These are phyloP conservation scores for Oenanthe sinensis DNA, from an alignment of 129 eudicot genomes.

Conservation along the genomic window DNA sequence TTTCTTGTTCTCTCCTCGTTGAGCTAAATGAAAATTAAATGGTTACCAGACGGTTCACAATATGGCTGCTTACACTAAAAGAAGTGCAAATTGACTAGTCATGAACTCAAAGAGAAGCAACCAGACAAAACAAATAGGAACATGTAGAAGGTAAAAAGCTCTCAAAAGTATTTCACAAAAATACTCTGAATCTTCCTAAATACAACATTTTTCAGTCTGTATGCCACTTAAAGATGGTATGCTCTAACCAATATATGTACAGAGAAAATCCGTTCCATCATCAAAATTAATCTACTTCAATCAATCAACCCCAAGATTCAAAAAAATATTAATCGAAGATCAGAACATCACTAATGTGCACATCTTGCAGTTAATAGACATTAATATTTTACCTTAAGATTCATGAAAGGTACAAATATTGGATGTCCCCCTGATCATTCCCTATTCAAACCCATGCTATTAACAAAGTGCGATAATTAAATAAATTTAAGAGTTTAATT, in stretches of 20 bases:
- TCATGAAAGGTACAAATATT: not conserved
- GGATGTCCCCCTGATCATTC: not conserved
- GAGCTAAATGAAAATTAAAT: conserved; percentile 41
- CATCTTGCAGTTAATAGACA: not conserved
- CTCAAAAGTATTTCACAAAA: too few species aligned
- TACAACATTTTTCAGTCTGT: too few species aligned
- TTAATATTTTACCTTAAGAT: not conserved
- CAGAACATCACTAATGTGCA: not conserved
- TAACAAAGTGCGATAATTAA: not conserved
- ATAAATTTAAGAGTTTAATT: not conserved
- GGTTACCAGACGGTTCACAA: conserved; percentile 16
- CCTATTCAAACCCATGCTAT: not conserved
- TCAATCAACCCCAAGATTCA: not conserved
- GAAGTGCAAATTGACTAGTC: conserved; percentile 25
- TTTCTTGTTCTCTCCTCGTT: conserved; percentile 28
- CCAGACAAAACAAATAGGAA: not conserved
- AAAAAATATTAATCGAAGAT: not conserved
- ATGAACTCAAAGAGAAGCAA: not conserved
- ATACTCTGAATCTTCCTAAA: too few species aligned
- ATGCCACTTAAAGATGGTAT: not conserved
- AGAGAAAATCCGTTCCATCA: not conserved
- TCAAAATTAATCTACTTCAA: not conserved
- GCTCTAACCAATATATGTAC: not conserved
- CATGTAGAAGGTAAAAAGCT: not conserved
- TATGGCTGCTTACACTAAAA: conserved; percentile 11